Base-by-base conservation (phyloP, 202 grass and related monocot genomes). In the Zizania palustris region DNA sequence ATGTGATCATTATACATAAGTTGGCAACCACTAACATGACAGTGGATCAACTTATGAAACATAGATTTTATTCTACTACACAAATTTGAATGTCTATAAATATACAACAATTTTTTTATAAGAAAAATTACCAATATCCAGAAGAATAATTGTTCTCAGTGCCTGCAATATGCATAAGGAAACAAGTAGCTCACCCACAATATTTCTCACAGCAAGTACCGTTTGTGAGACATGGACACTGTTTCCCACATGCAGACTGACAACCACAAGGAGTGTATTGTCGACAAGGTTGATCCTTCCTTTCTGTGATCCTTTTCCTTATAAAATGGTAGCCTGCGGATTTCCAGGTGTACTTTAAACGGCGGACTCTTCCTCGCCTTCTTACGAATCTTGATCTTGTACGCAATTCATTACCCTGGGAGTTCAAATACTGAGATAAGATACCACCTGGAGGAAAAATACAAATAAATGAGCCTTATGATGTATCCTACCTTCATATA, bases 281-380 rank as follows among this genome's bases (percentile, higher is more conserved):
- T 38, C 91, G 82, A 79, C 89, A 98, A 46, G 89, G 95, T 53
- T 98, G 91, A 73, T 95, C 95, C 46, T 98, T 98, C 78, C 81
- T 90, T 82, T 94, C 95, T 45, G 95, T 94, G 74, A 92, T 95
- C 76, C 89, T 95, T 86, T 98, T 98, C 77, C 91, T 88, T 85
- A 94, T 92, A 54, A 88, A 95, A 92, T 90, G 87, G 70, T 95
- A 95, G 22, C 95, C 91, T 84, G 95, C 87, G 18, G 95, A 90
- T 87, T 98, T 98, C 95, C 95, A 95, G 35, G 91, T 98, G 83
- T 94, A 98, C 48, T 94, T 98, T 78, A 98, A 86, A 69, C 95
- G 87, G 64, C 91, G 91, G 60, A 98, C 91, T 80, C 86, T 95
- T 79, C 95, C 95, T 57, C 91, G 80, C 68, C 95, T 92, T 88